These are phyloP conservation scores for Colletotrichum liriopes DNA, from an alignment of 2,329 filamentous ascomycete genomes.

Conservation along the genomic window DNA sequence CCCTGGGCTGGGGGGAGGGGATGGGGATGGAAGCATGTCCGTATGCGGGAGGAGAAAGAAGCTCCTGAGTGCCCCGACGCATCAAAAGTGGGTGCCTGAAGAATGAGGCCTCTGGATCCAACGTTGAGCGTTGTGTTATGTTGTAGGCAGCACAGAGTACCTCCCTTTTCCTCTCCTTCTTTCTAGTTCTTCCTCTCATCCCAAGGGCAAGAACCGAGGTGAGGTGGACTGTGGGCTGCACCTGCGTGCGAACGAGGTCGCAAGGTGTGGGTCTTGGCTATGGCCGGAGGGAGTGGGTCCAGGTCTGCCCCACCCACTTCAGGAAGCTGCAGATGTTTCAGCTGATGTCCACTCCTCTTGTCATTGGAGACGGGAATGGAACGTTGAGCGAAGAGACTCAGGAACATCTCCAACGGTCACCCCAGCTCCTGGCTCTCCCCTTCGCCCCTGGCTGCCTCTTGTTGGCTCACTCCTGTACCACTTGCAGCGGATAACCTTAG, in stretches of 20 bases:
- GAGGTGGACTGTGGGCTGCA: not conserved
- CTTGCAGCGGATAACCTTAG: constrained; percentile 27
- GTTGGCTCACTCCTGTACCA: constrained; percentile 20
- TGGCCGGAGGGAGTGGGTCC: constrained; percentile 7
- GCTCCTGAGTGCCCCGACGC: not conserved
- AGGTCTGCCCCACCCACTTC: not conserved
- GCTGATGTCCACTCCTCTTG: constrained; percentile 43
- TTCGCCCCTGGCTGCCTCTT: constrained; percentile 5
- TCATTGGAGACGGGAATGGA: constrained; percentile 43
- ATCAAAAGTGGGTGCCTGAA: not conserved
- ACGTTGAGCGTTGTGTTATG: no score
- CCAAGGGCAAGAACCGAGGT: not conserved
- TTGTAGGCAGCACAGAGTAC: not conserved
- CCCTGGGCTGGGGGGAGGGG: not conserved
- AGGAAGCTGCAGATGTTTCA: constrained; percentile 42
- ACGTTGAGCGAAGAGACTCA: constrained; percentile 38
- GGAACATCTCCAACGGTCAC: constrained; percentile 40
- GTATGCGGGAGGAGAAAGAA: not conserved
- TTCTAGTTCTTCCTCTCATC: no score
- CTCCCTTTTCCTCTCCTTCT: not conserved
- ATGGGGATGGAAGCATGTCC: not conserved
- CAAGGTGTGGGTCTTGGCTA: constrained; percentile 2
- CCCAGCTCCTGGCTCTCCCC: constrained; percentile 25
- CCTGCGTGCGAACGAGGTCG: not conserved
- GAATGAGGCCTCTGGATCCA: not conserved